Conservation (phyloP, 495 filamentous ascomycete genomes). For the Penicillium nucicola region DNA sequence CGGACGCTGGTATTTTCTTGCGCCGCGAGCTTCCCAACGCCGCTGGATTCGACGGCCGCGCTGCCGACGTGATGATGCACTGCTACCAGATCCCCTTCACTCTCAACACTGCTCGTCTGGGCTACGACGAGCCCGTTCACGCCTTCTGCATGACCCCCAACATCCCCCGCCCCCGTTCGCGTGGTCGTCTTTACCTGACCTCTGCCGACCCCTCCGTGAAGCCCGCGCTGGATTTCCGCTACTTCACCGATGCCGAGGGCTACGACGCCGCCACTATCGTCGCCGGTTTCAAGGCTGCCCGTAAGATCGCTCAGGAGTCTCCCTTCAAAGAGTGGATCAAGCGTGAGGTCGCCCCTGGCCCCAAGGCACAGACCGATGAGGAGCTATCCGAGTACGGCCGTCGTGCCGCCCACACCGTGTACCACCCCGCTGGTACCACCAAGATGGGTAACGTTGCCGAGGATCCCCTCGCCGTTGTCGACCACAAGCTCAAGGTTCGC, state of each 20-base stretch:
- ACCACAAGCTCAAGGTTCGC: slow-evolving; percentile 52
- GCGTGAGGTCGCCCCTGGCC: slow-evolving; percentile 74
- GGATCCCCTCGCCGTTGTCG: slow-evolving; percentile 66
- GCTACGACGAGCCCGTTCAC: slow-evolving; percentile 68
- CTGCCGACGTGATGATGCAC: slow-evolving; percentile 85
- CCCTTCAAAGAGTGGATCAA: slow-evolving; percentile 80
- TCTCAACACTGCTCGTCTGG: slow-evolving; percentile 67
- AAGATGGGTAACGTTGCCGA: slow-evolving; percentile 72
- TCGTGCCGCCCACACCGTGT: slow-evolving; percentile 76
- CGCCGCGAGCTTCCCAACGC: slow-evolving; percentile 66
- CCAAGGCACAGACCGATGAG: slow-evolving; percentile 63
- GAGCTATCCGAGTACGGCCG: slow-evolving; percentile 72
- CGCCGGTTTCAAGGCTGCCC: slow-evolving; percentile 69
- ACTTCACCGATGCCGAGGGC: slow-evolving; percentile 81
- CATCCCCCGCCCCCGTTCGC: slow-evolving; percentile 76
- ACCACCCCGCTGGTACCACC: slow-evolving; percentile 82
- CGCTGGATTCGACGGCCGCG: slow-evolving; percentile 61
- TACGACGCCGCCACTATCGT: slow-evolving; percentile 81
- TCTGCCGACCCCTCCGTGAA: slow-evolving; percentile 69
- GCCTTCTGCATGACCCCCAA: slow-evolving; percentile 93
- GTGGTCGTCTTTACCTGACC: slow-evolving; percentile 69
- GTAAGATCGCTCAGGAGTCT: slow-evolving; percentile 63
- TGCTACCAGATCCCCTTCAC: slow-evolving; percentile 87
- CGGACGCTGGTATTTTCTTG: slow-evolving; percentile 79
- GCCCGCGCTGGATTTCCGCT: slow-evolving; percentile 80